Percentiles rank a stretch among this genome's conserved stretches.
phyloP scores from a whole-genome alignment of 371 early-diverging fungal species.

The Mucor irregularis region DNA sequence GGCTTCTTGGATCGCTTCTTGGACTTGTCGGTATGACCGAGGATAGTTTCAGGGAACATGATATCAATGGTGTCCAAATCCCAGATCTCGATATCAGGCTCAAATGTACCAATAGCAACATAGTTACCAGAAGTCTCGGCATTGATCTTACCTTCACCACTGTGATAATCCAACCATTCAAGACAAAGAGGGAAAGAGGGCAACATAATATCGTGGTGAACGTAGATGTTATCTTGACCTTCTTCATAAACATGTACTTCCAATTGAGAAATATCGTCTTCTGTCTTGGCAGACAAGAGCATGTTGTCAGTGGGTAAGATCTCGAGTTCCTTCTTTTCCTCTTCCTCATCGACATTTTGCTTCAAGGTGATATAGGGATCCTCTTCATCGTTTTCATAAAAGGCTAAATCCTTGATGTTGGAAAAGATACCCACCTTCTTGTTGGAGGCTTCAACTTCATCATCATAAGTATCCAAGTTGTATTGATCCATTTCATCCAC shows the following conservation, averaged over 20 bases:
- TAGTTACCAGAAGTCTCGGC: constrained; percentile 69
- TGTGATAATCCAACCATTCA: constrained; percentile 90
- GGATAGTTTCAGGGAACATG: constrained; percentile 87
- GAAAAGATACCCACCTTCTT: constrained; percentile 60
- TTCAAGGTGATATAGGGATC: constrained; percentile 81
- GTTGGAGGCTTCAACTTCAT: constrained; percentile 46
- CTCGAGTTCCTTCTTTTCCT: constrained; percentile 79
- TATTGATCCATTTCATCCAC: constrained; percentile 73
- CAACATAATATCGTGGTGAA: constrained; percentile 98
- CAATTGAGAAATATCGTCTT: constrained; percentile 93
- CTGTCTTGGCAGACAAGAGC: constrained; percentile 89
- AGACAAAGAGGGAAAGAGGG: constrained; percentile 94
- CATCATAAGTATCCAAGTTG: constrained; percentile 77
- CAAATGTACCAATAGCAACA: constrained; percentile 94
- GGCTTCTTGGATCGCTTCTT: constrained; percentile 65
- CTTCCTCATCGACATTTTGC: constrained; percentile 69
- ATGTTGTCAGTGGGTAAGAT: constrained; percentile 84
- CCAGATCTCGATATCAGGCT: constrained; percentile 98
- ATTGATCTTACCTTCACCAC: constrained; percentile 59
- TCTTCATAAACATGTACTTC: constrained; percentile 90
- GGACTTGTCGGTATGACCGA: constrained; percentile 71
- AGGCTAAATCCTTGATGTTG: constrained; percentile 77
- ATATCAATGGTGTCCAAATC: constrained; percentile 89
- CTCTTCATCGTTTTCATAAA: constrained; percentile 72
- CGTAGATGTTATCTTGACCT: constrained; percentile 86